Percentiles rank a stretch among this genome's conserved stretches.
Conservation (phyloP, 1,139 yeast genomes). For the Kurtzmaniella quercitrusa region DNA sequence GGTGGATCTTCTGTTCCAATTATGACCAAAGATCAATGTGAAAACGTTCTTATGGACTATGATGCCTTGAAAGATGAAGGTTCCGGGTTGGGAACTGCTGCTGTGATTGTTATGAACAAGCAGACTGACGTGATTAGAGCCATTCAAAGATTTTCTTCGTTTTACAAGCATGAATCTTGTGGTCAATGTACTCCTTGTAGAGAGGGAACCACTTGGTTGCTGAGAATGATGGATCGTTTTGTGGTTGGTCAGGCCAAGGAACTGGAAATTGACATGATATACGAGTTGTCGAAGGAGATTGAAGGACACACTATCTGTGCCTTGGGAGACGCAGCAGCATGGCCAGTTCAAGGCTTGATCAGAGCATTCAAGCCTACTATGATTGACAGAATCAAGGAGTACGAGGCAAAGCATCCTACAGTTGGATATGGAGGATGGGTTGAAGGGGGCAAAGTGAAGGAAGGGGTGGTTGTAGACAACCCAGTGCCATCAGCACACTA, state of each 20-base stretch:
- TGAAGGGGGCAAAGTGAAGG: conserved; percentile 52
- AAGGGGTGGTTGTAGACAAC: conserved; percentile 64
- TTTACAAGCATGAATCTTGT: conserved; percentile 88
- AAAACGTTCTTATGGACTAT: conserved; percentile 73
- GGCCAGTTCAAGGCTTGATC: conserved; percentile 88
- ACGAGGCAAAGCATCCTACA: conserved; percentile 26
- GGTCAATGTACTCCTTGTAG: conserved; percentile 95
- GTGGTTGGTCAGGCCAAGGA: conserved; percentile 72
- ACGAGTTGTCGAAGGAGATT: conserved; percentile 76
- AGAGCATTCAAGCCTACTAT: conserved; percentile 78
- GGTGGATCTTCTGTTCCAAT: conserved; percentile 88
- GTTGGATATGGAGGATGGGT: conserved; percentile 78
- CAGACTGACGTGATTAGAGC: conserved; percentile 80
- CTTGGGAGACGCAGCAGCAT: conserved; percentile 87
- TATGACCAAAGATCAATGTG: conserved; percentile 63
- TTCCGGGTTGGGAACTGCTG: conserved; percentile 87
- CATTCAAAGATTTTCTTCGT: conserved; percentile 75
- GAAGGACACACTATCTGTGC: conserved; percentile 93
- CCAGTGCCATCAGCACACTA: conserved; percentile 49
- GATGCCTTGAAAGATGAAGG: conserved; percentile 83
- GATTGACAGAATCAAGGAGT: conserved; percentile 62
- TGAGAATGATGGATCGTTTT: conserved; percentile 80
- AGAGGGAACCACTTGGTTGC: conserved; percentile 87
- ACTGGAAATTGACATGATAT: conserved; percentile 77
- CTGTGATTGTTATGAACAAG: conserved; percentile 86